A percentile compares a stretch with the other conserved stretches of the same genome.
Evolutionary conservation across 2,329 filamentous ascomycete genomes (phyloP).

Genomic region (Cladorrhinum sp.): DNA sequence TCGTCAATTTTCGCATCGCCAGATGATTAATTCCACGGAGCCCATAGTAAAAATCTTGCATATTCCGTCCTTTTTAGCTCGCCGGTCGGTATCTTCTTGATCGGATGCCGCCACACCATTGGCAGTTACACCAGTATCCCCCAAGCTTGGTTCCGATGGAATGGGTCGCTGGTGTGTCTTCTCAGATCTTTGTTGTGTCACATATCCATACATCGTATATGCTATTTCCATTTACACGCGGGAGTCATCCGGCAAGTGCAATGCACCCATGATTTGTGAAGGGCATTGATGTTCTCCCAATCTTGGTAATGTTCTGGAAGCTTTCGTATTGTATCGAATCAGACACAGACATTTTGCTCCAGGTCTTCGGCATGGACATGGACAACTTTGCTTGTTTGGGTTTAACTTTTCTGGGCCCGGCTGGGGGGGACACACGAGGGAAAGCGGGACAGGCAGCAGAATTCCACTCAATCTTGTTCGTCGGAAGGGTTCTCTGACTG

Average conservation of each 20-base stretch:
- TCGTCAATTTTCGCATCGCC: neutral
- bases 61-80: neutral
- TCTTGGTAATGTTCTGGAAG: neutral
- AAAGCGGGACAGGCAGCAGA: neutral
- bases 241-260: neutral
- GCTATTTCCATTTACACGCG: neutral
- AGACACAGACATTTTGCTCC: neutral
- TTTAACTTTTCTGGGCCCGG: neutral
- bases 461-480: neutral
- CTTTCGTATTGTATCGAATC: neutral
- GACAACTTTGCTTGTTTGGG: neutral
- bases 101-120: neutral
- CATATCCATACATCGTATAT: neutral
- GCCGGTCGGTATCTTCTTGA: neutral
- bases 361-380: neutral
- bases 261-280: neutral
- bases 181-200: neutral
- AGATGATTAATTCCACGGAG: neutral
- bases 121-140: too few relatives aligned
- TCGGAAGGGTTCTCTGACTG: neutral
- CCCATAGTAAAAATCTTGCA: neutral
- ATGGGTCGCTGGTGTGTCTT: too few relatives aligned
- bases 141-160: too few relatives aligned
- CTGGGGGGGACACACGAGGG: neutral
- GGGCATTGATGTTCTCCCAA: neutral